These are phyloP conservation scores for Phoma sp. DNA, from an alignment of 2,329 filamentous ascomycete species.

Conservation along the genomic window DNA sequence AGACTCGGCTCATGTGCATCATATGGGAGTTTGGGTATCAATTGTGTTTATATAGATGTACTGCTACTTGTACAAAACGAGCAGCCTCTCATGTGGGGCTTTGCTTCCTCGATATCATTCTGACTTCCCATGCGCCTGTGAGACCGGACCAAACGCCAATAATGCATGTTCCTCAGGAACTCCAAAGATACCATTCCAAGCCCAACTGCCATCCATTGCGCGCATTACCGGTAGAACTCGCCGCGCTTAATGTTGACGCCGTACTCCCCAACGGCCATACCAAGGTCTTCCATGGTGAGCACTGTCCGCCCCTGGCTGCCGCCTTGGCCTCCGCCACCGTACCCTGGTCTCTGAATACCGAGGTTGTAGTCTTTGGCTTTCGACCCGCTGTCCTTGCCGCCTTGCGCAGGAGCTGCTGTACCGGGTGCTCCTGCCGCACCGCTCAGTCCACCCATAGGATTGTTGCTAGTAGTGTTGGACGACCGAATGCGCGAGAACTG, in stretches of 20 bases:
- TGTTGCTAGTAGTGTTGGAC: constrained; percentile 88
- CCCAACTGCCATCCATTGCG: background rate
- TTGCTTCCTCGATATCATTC: background rate
- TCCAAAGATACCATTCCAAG: background rate
- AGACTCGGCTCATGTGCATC: constrained; percentile 29
- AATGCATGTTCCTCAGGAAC: constrained; percentile 24
- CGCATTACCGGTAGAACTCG: constrained; percentile 84
- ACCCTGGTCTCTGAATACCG: constrained; percentile 57
- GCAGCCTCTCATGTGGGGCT: constrained; percentile 15
- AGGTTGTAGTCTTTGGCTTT: constrained; percentile 57
- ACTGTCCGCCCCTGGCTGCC: constrained; percentile 91
- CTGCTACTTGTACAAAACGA: constrained; percentile 43
- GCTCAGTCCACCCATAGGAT: constrained; percentile 85
- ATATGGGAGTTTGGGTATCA: constrained; percentile 47
- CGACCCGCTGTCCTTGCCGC: constrained; percentile 49
- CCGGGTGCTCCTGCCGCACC: constrained; percentile 67
- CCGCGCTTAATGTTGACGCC: constrained; percentile 97
- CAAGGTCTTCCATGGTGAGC: constrained; percentile 96
- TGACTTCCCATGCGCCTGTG: constrained; percentile 25
- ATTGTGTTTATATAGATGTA: constrained; percentile 41
- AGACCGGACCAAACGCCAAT: constrained; percentile 34
- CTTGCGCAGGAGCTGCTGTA: constrained; percentile 62
- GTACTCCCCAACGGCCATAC: constrained; percentile 97
- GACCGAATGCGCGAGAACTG: constrained; percentile 95
- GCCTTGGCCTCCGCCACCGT: constrained; percentile 84